These are phyloP conservation scores for Colletotrichum sidae DNA, from an alignment of 2,329 filamentous ascomycete genomes.

Conservation along the genomic window DNA sequence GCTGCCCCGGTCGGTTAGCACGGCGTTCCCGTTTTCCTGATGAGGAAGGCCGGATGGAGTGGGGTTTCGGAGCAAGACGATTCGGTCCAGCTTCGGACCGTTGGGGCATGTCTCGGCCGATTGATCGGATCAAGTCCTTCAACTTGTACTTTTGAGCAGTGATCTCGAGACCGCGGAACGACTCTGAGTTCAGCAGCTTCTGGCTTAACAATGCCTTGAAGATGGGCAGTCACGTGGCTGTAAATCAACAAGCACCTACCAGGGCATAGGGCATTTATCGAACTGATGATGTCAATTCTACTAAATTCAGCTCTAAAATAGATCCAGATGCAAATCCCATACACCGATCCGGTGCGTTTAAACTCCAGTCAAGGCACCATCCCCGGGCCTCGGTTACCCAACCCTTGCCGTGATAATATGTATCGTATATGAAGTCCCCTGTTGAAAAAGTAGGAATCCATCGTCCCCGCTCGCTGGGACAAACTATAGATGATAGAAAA, in stretches of 20 bases:
- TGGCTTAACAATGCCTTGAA: too few species aligned
- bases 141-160: too few species aligned
- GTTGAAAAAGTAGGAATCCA: constrained; percentile 32
- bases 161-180: too few species aligned
- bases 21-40: neutral
- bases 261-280: too few species aligned
- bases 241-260: too few species aligned
- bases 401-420: neutral
- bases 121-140: too few species aligned
- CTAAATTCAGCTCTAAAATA: neutral
- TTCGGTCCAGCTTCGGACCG: too few species aligned
- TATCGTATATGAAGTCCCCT: constrained; percentile 12
- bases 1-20: neutral
- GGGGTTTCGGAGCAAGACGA: neutral
- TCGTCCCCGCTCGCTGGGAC: constrained; percentile 27
- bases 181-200: too few species aligned
- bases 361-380: constrained; percentile 18
- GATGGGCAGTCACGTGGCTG: too few species aligned
- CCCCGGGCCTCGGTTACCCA: neutral
- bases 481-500: constrained; percentile 18
- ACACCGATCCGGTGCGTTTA: constrained; percentile 1
- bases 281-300: neutral
- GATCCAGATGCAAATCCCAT: neutral
- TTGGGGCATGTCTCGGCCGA: too few species aligned
- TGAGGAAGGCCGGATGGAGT: constrained; percentile 8